Percentiles rank a stretch among this genome's conserved stretches.
These are phyloP conservation scores for Cryptococcus jaspeensis DNA, from an alignment of 1,284 basidiomycete species.

Conservation along the genomic window DNA sequence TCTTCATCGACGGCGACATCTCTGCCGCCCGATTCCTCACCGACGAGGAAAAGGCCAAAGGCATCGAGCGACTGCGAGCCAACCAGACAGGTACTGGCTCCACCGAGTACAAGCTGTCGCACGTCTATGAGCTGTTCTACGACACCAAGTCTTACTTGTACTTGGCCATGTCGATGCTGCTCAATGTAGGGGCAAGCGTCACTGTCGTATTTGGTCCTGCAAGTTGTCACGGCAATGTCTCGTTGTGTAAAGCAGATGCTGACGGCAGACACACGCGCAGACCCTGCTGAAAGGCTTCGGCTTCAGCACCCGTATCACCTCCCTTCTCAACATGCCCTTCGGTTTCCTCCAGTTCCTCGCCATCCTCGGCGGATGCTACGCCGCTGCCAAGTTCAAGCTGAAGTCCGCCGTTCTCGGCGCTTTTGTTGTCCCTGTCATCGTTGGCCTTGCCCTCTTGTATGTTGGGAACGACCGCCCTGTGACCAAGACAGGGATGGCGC, in stretches of 20 bases:
- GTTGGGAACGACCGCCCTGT: slow-evolving; percentile 1
- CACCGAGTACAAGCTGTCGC: slow-evolving; percentile 47
- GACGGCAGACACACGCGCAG: too few species aligned
- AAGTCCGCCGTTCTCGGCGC: slow-evolving; percentile 41
- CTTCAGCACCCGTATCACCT: slow-evolving; percentile 34
- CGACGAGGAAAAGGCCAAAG: slow-evolving; percentile 47
- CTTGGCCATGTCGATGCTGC: slow-evolving; percentile 39
- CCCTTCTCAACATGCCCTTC: slow-evolving; percentile 52
- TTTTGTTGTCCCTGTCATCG: slow-evolving; percentile 42
- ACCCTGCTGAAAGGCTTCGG: slow-evolving; percentile 41
- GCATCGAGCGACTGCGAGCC: slow-evolving; percentile 50
- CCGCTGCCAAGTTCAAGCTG: slow-evolving; percentile 33
- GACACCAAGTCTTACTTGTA: slow-evolving; percentile 49
- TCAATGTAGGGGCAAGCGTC: slow-evolving; percentile 32
- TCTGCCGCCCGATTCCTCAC: slow-evolving; percentile 47
- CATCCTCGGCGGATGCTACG: slow-evolving; percentile 40
- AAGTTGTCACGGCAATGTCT: too few species aligned
- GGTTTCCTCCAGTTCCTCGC: slow-evolving; percentile 42
- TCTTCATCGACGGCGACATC: slow-evolving; percentile 43
- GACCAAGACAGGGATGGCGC: slow-evolving; percentile 13
- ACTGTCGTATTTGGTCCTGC: slow-evolving; percentile 23
- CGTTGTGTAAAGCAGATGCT: too few species aligned
- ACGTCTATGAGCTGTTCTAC: slow-evolving; percentile 46
- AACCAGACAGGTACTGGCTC: slow-evolving; percentile 50
- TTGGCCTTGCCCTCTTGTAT: slow-evolving; percentile 35